Percentiles rank a stretch among this genome's conserved stretches.
Conservation (phyloP, 1,284 basidiomycete genomes). For the Meripilus lineatus region DNA sequence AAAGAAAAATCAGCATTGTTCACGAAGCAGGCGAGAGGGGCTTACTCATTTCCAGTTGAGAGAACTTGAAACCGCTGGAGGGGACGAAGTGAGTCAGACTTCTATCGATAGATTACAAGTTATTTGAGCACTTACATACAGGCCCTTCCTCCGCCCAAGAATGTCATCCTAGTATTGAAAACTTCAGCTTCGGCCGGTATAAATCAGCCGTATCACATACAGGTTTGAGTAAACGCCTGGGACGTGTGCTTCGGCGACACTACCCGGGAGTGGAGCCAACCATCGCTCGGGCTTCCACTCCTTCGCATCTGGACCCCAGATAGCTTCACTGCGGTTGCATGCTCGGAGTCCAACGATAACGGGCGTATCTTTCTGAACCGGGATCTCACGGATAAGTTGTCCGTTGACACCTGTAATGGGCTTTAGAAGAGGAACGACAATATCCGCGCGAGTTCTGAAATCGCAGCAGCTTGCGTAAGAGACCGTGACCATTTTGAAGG, state of each 20-base stretch:
- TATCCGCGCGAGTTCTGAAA: slow-evolving; percentile 34
- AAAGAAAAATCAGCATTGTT: not conserved
- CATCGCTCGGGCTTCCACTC: slow-evolving; percentile 20
- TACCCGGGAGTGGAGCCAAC: slow-evolving; percentile 15
- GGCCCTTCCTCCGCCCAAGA: slow-evolving; percentile 10
- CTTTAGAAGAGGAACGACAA: slow-evolving; percentile 43
- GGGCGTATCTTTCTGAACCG: slow-evolving; percentile 39
- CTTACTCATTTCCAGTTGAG: slow-evolving; percentile 7
- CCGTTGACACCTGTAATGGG: slow-evolving; percentile 38
- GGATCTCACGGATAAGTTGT: slow-evolving; percentile 30
- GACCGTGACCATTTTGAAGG: not conserved
- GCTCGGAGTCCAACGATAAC: slow-evolving; percentile 34
- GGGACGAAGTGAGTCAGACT: not conserved
- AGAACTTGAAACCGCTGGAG: slow-evolving; percentile 12
- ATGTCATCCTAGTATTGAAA: slow-evolving; percentile 11
- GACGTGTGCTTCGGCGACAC: slow-evolving; percentile 14
- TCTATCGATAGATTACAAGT: not conserved
- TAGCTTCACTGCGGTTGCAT: slow-evolving; percentile 41
- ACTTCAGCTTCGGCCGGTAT: not conserved
- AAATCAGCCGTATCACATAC: slow-evolving; percentile 5
- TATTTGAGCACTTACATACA: slow-evolving; percentile 10
- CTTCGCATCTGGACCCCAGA: slow-evolving; percentile 36
- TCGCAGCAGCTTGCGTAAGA: not conserved
- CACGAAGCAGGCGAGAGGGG: not conserved
- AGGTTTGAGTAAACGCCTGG: slow-evolving; percentile 15